Percentiles rank a stretch among this genome's conserved stretches.
Conservation (phyloP, 2,329 filamentous ascomycete species). For the Exophiala alcalophila region DNA sequence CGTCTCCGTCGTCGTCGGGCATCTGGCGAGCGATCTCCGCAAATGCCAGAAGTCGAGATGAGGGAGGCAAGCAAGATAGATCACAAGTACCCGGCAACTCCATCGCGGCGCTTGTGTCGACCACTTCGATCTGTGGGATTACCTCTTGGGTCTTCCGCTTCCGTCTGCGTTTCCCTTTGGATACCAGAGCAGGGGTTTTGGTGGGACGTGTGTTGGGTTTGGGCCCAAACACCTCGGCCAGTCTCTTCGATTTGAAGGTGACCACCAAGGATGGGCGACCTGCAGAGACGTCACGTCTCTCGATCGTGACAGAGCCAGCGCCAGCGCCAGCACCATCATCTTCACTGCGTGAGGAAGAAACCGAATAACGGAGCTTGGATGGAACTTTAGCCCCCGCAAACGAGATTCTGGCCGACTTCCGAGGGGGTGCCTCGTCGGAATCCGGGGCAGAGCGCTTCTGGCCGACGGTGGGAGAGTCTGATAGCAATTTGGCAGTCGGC, state of each 20-base stretch:
- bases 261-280: conserved; percentile 15
- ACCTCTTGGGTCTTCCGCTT: not conserved
- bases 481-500: conserved; percentile 21
- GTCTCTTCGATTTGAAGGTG: conserved; percentile 13
- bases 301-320: not conserved
- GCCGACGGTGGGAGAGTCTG: conserved; percentile 7
- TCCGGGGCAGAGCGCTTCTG: conserved; percentile 21
- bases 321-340: conserved; percentile 1
- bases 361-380: conserved; percentile 21
- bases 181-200: not conserved
- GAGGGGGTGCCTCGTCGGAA: conserved; percentile 10
- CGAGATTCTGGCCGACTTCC: conserved; percentile 19
- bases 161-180: conserved; percentile 2
- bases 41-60: conserved; percentile 22
- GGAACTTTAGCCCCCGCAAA: conserved; percentile 17
- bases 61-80: conserved; percentile 19
- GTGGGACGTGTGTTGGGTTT: not conserved
- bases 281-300: not conserved
- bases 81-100: conserved; percentile 8
- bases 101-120: not conserved
- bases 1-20: conserved; percentile 21
- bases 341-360: conserved; percentile 10
- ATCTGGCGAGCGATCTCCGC: conserved; percentile 22
- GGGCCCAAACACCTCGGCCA: not conserved
- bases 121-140: not conserved